Percentiles rank a stretch among this genome's conserved stretches.
phyloP scores from a whole-genome alignment of 2,329 filamentous ascomycete genomes.

The Trichoderma breve region DNA sequence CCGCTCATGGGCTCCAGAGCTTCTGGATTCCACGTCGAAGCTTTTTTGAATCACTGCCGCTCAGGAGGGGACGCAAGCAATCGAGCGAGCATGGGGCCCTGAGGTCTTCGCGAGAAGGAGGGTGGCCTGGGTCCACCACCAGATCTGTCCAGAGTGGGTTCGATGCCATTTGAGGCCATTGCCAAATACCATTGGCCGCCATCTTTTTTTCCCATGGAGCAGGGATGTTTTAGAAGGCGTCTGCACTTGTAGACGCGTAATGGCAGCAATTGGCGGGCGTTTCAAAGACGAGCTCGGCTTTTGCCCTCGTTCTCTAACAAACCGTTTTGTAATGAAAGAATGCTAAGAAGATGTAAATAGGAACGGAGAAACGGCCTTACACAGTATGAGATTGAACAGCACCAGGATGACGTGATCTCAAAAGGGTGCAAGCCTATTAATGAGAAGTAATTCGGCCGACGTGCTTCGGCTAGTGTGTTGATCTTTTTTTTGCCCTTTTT shows the following conservation, averaged over 20 bases:
- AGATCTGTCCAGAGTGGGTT: constrained; percentile 27
- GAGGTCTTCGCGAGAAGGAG: neutral
- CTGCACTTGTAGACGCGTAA: constrained; percentile 7
- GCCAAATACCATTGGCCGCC: constrained; percentile 16
- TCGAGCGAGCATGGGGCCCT: constrained; percentile 14
- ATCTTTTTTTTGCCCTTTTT: neutral
- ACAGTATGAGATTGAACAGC: constrained; percentile 5
- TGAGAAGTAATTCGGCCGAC: neutral
- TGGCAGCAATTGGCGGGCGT: neutral
- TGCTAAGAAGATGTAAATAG: neutral
- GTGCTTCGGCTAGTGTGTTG: neutral
- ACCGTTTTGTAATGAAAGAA: neutral
- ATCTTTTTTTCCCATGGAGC: neutral
- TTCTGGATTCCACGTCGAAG: constrained; percentile 27
- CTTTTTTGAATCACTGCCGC: constrained; percentile 22
- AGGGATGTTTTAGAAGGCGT: constrained; percentile 8
- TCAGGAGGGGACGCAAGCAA: constrained; percentile 22
- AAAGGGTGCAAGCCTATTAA: neutral
- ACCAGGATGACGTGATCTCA: constrained; percentile 14
- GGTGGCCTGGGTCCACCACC: constrained; percentile 23
- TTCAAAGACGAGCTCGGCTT: neutral
- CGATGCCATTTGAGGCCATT: constrained; percentile 16
- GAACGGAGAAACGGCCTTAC: neutral
- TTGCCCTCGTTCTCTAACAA: neutral
- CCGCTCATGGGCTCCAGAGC: constrained; percentile 24